Evolutionary conservation across 2,329 filamentous ascomycete genomes (phyloP).

Genomic region (Aspergillus caelatus): DNA sequence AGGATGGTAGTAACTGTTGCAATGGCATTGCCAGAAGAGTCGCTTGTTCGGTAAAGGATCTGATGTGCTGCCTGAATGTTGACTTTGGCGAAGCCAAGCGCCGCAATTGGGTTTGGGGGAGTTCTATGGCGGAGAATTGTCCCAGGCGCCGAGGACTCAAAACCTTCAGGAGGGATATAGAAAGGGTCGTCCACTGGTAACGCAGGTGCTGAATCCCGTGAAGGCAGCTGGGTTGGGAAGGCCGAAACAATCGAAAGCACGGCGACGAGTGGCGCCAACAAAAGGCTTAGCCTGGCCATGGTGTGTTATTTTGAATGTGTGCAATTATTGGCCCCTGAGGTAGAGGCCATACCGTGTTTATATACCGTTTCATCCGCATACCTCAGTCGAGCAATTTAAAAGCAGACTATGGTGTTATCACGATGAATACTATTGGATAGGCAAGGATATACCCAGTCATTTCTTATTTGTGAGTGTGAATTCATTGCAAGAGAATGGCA

Average conservation of each 20-base stretch:
- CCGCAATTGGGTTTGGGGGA: constrained; percentile 27
- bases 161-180: constrained; percentile 31
- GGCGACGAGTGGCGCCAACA: constrained; percentile 9
- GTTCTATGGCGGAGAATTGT: constrained; percentile 30
- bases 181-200: constrained; percentile 31
- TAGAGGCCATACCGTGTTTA: background rate
- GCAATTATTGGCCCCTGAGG: too few species aligned
- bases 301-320: background rate
- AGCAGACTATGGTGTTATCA: background rate
- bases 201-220: constrained; percentile 10
- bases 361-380: background rate
- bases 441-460: background rate
- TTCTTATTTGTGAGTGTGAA: background rate
- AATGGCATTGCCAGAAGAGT: constrained; percentile 39
- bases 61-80: constrained; percentile 34
- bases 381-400: background rate
- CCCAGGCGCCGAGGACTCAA: constrained; percentile 28
- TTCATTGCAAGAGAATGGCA: background rate
- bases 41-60: constrained; percentile 46
- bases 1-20: constrained; percentile 45
- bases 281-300: background rate
- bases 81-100: constrained; percentile 22
- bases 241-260: background rate
- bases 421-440: background rate
- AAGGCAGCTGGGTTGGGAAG: constrained; percentile 3